Base-by-base conservation (phyloP, 2,329 filamentous ascomycete genomes). In the Botrytis medusae region DNA sequence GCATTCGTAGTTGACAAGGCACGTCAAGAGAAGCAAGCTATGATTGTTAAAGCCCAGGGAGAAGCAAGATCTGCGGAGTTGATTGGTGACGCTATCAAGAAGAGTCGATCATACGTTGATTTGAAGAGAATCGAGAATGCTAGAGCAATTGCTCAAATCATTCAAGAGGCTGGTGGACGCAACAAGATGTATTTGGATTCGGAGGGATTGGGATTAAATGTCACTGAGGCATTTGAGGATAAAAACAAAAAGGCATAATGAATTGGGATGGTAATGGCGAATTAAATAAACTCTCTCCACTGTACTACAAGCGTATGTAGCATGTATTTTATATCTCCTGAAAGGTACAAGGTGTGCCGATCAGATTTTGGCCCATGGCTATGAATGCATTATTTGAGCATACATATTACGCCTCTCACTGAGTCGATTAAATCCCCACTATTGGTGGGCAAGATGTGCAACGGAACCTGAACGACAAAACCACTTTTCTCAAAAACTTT, bases 61-160 rank as follows among this genome's bases (percentile, higher is more conserved):
- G 96, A 99, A 86, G 96, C 96, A 68, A 93, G 96, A 77, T 98
- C 96, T 57, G 96, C 96, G 64, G 95, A 99, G 85, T 91, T 99
- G 77, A 98, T 99, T 81, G 96, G 96, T 84, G 96, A 99, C 71
- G 96, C 96, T 75, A 97, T 99, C 90, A 99, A 98, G 93, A 99
- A 98, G 92, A 97, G 89, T 87, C 92, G 95, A 85, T 92, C 94
- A 77, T 99, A 99, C 83, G 90, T 99, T 76, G 96, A 98, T 84
- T 89, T 99, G 82, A 93, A 97, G 85, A 96, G 97, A 88, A 97
- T 99, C 80, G 96, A 99, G 86, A 99, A 98, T 81, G 96, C 96
- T 10, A 89, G 93, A 78, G 88, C 90, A 73, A 97, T 99, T 83
- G 96, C 96, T n/a, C 84, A 87, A 78, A 91, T 97, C 78, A 83